Evolutionary conservation across 2,329 filamentous ascomycete genomes (phyloP), one percentile per base, ranked within the genome.

Genomic region (Ophiostoma triangulosporum): DNA sequence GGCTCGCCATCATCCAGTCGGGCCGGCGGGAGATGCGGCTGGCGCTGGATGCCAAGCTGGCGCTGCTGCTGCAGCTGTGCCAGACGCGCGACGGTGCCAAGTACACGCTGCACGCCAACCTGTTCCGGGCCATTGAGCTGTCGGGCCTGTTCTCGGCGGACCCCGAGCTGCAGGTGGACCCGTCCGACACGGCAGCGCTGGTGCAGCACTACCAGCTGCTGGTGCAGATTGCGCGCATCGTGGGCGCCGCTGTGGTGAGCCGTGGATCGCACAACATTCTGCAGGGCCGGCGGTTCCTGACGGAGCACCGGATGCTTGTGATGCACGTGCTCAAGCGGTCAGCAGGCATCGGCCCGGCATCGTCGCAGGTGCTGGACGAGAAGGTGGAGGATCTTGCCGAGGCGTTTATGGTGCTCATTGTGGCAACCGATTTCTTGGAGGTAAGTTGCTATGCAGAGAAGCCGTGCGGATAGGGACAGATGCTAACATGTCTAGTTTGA

Each of bases 261-360:
- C 80, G 88, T 48, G 91, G 91, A 0, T 75, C 84, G 17, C 85
- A 94, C 62, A 95, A 95, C 65, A 78, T 90, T 38, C 76, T 83
- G 38, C 86, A 90, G 64, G 89, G 84, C 1, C 80, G 86, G 54
- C 75, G 75, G 33, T 98, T 98, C 69, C 72, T 98, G 56, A 76
- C 78, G 6, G 85, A 93, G 59, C 88, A 95, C 66, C 77, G 91
- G 57, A 81, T 84, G 66, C 81, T 90, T 54, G 87, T 97, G 62
- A 81, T 93, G 58, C 86, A 89, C 46, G 83, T 95, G 20, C 86
- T 98, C 63, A 98, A 98, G 72, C 77, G 89, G 60, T 87, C 86
- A 61, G 87, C 87, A 0, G 86, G 86, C 48, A 86, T 95, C 36
- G 69, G 65, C 6, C 66, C 66, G 1, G 32, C 50, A 11, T 27